Conservation (phyloP, 805 yeast genomes). For the Lachancea sp. region DNA sequence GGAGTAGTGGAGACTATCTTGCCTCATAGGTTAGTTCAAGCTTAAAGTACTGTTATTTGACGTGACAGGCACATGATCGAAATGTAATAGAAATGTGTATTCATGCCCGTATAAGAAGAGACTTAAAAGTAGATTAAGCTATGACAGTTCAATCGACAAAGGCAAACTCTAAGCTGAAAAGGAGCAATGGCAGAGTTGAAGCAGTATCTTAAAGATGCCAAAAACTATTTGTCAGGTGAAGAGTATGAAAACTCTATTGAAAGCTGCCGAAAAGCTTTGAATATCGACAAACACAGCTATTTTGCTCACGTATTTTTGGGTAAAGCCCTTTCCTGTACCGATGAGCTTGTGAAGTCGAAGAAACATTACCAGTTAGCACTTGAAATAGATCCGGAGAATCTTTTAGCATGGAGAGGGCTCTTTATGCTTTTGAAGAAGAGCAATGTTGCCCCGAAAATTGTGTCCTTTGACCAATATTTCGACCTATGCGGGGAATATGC, state of each 20-base stretch:
- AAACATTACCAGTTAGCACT: conserved; percentile 45
- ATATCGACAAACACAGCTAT: conserved; percentile 49
- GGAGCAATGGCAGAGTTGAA: conserved; percentile 31
- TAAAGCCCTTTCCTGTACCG: conserved; percentile 50
- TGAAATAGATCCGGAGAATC: conserved; percentile 41
- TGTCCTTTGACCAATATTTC: conserved; percentile 38
- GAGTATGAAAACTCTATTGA: conserved; percentile 61
- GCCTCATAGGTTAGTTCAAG: too few species aligned
- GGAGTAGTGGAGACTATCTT: too few species aligned
- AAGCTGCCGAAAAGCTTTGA: conserved; percentile 48
- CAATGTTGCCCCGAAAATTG: conserved; percentile 33
- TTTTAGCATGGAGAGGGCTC: conserved; percentile 80
- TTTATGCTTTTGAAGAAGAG: conserved; percentile 36
- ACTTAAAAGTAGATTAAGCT: too few species aligned
- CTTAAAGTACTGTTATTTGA: too few species aligned
- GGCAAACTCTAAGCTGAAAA: background rate
- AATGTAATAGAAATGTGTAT: too few species aligned
- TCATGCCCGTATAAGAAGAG: too few species aligned
- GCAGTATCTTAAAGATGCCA: conserved; percentile 43
- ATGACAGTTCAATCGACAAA: background rate
- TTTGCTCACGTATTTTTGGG: conserved; percentile 69
- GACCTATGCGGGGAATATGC: conserved; percentile 41
- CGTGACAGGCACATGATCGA: too few species aligned
- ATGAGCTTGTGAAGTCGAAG: conserved; percentile 37
- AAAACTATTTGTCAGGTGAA: conserved; percentile 43